Base-by-base conservation (phyloP, 345 rosid genomes). In the Ceriops zippeliana region DNA sequence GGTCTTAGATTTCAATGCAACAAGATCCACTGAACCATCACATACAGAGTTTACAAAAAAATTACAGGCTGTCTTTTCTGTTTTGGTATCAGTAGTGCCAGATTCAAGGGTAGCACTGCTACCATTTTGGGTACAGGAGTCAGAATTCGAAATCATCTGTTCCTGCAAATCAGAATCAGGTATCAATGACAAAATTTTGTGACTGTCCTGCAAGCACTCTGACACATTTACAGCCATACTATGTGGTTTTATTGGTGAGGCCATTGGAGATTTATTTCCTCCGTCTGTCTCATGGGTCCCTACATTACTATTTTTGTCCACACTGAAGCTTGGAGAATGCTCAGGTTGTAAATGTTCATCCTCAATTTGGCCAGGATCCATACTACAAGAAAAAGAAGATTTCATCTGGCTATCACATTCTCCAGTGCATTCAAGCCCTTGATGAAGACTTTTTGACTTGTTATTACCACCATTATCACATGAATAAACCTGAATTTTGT, bases 401-500 rank as follows among this genome's bases (percentile, higher is more conserved):
- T 67, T 79, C 71, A 72, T 78, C 63, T 75, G 86, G 66, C 76
- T 78, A 72, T 79, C 76, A 83, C 84, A 66, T 67, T 85, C 84
- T 63, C 83, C 82, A 67, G 70, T 73, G 70, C 58, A 63, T 54
- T 78, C 83, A 74, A 75, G 68, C 70, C 75, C 86, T 68, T 69
- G 74, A 24, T 73, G 82, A 74, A 80, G 75, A 70, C 75, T 74
- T 68, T 73, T 67, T 46, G 83, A 68, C 77, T 80, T 87, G 61
- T 78, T 74, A 60, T 65, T 72, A 54, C 67, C 57, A 66, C 66
- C 70, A 76, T 74, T 84, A 62, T 83, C 86, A 76, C 61, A 72
- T n/a, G 82, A 76, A 74, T 77, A 71, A 71, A 89, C 81, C 81
- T 85, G 86, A 21, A 68, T 72, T 70, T 76, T 83, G 81, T 88